Evolutionary conservation across 2,329 filamentous ascomycete genomes (phyloP).

Genomic region (Curvularia lunata): DNA sequence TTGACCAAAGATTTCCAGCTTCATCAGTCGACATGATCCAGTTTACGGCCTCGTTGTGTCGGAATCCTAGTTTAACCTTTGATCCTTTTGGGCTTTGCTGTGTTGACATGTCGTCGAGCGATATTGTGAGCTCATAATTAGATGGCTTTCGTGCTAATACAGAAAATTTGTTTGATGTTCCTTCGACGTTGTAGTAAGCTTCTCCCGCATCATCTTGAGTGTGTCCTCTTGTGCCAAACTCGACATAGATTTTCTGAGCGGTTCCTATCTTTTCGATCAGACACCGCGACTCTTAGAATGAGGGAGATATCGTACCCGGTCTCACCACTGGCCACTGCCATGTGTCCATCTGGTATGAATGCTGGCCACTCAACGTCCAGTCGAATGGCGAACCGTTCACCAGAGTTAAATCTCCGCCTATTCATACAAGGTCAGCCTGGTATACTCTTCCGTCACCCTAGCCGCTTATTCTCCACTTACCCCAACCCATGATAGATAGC

Average conservation of each 20-base stretch:
- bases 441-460: not conserved
- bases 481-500: slow-evolving; percentile 34
- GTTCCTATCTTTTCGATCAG: slow-evolving; percentile 23
- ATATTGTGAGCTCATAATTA: slow-evolving; percentile 42
- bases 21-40: slow-evolving; percentile 49
- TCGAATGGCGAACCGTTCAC: slow-evolving; percentile 52
- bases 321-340: slow-evolving; percentile 47
- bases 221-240: slow-evolving; percentile 38
- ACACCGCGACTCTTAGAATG: not conserved
- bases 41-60: slow-evolving; percentile 45
- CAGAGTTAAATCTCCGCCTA: slow-evolving; percentile 47
- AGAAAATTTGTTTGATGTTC: slow-evolving; percentile 40
- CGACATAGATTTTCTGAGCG: slow-evolving; percentile 40
- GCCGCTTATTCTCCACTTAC: slow-evolving; percentile 16
- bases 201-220: slow-evolving; percentile 45
- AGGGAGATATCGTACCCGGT: slow-evolving; percentile 25
- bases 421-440: not conserved
- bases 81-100: slow-evolving; percentile 43
- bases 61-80: slow-evolving; percentile 44
- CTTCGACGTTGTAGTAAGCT: slow-evolving; percentile 43
- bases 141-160: slow-evolving; percentile 41
- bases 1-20: slow-evolving; percentile 46
- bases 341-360: slow-evolving; percentile 49
- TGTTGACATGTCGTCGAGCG: slow-evolving; percentile 36
- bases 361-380: slow-evolving; percentile 40